Evolutionary conservation across 768 basidiomycete genomes (phyloP).

Genomic region (Serendipita sp.): DNA sequence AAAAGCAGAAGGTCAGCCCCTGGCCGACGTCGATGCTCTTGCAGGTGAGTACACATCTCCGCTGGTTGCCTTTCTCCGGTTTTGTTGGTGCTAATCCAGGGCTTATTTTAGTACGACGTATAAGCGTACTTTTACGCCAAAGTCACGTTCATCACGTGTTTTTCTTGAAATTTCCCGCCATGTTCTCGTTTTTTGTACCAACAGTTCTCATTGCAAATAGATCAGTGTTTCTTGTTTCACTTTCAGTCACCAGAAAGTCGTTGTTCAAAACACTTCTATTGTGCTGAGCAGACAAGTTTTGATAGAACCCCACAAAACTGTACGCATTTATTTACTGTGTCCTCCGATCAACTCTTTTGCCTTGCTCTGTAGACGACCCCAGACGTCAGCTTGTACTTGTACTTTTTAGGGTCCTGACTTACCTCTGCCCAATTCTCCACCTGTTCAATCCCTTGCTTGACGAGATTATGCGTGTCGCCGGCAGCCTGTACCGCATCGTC

Average conservation of each 20-base stretch:
- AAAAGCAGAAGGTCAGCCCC: slow-evolving; percentile 32
- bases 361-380: not conserved
- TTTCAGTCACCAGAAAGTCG: not conserved
- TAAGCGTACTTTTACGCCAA: not conserved
- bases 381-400: no score
- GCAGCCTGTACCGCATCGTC: not conserved
- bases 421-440: not conserved
- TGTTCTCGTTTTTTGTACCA: not conserved
- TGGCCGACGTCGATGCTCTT: slow-evolving; percentile 58
- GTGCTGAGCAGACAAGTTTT: no score
- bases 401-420: not conserved
- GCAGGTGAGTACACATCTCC: slow-evolving; percentile 18
- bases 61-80: not conserved
- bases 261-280: no score
- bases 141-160: not conserved
- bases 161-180: not conserved
- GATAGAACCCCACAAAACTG: not conserved
- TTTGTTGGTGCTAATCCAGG: not conserved
- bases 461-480: not conserved
- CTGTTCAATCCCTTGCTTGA: not conserved
- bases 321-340: not conserved
- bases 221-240: not conserved
- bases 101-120: not conserved
- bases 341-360: not conserved
- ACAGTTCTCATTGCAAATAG: not conserved